Base-by-base conservation (phyloP, 1,139 yeast species). In the Sugiyamaella grinbergsii region DNA sequence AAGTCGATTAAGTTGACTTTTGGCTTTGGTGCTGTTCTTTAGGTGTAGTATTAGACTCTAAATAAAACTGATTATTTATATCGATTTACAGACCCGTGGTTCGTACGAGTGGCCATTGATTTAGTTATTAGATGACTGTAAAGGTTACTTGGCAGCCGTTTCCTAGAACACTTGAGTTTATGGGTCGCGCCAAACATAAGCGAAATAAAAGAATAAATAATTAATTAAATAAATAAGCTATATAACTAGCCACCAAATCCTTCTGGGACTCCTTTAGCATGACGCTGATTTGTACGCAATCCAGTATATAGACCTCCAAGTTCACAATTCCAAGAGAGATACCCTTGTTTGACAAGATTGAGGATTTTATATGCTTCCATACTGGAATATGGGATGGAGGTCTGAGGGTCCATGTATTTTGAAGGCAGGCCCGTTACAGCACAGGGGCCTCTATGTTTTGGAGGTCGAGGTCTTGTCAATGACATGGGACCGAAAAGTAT, bases 221-320 rank as follows among this genome's bases (percentile, higher is more conserved):
- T 20, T 19, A 24, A 26, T 33, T 18, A 34, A 45, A 41, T 42
- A 42, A 46, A 40, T 23, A 34, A 40, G 15, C 20, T 42, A n/a
- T n/a, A n/a, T n/a, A n/a, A 22, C 46, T 49, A 50, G 15, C 42
- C 49, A 15, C 52, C 57, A 69, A 89, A 89, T 2, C 95, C 95
- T 48, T 83, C 85, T 0, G 98, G 98, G 3, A 90, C 96, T 3
- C 96, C 97, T 55, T 78, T 78, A 0, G 96, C 96, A 58, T 83
- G 91, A 41, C 79, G 72, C 38, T 71, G 72, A 10, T 78, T 76
- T 36, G 76, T 76, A 53, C 84, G 74, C 13, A 79, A 72, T 28
- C 81, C 82, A 37, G 84, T 77, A 61, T 84, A 84, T 1, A 79
- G 77, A 0, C 90, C 87, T 13, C 94, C 94, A 46, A 80, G 75